Base-by-base conservation (phyloP, 257 asterid genomes). In the Linaria vulgaris region DNA sequence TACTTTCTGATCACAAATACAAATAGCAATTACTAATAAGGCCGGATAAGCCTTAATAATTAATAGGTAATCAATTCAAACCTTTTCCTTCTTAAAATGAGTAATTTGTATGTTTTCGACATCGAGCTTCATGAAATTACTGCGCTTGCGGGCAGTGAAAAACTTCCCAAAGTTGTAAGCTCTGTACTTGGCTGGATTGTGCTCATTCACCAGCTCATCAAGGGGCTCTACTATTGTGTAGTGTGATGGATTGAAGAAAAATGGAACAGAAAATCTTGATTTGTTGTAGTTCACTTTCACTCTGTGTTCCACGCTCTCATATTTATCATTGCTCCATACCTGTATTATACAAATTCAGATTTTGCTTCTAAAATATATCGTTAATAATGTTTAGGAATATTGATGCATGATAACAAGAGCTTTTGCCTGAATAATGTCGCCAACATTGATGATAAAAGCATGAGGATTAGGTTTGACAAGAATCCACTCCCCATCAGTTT, bases 321-420 rank as follows among this genome's bases (percentile, higher is more conserved):
- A 82, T 75, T 74, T 61, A 17, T 82, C 88, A 15, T 82, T 82
- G 79, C 82, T 82, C 88, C 88, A 83, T 39, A 83, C 83, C 88
- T 82, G 69, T 34, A 17, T n/a, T n/a, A n/a, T 1, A 57, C 12
- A 64, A 14, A 57, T 52, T 56, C 67, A 55, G n/a, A n/a, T n/a
- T n/a, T n/a, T n/a, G n/a, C n/a, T n/a, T n/a, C n/a, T n/a, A n/a
- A n/a, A n/a, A n/a, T n/a, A n/a, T n/a, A n/a, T n/a, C n/a, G n/a
- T n/a, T n/a, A n/a, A n/a, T n/a, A n/a, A n/a, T n/a, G n/a, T n/a
- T n/a, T n/a, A n/a, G n/a, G n/a, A n/a, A n/a, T n/a, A n/a, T n/a
- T n/a, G n/a, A n/a, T n/a, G n/a, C n/a, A n/a, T n/a, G n/a, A n/a
- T n/a, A n/a, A n/a, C n/a, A n/a, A n/a, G n/a, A n/a, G n/a, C 30